Conservation (phyloP, 1,139 yeast genomes). For the Kodamaea arcana region DNA sequence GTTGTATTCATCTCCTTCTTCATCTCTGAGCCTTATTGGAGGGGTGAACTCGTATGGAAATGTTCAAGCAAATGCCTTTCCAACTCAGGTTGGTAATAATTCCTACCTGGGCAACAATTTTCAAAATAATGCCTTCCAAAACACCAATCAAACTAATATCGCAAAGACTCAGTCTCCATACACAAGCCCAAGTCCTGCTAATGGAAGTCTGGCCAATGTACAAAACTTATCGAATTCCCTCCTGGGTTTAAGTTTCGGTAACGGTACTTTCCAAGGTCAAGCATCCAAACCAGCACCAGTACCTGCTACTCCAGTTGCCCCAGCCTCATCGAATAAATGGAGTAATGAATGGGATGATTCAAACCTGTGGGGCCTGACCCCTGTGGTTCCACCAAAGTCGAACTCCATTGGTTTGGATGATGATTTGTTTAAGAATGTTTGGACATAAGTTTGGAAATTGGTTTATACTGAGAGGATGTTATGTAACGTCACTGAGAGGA, state of each 20-base stretch:
- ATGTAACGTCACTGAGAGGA: too few relatives aligned
- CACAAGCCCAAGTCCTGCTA: neutral
- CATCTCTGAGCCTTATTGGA: conserved; percentile 8
- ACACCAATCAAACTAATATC: too few relatives aligned
- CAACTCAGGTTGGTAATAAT: neutral
- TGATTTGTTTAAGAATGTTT: conserved; percentile 42
- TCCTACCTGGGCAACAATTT: neutral
- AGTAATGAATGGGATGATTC: conserved; percentile 38
- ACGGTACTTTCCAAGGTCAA: neutral
- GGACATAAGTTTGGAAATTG: too few relatives aligned
- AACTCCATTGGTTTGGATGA: conserved; percentile 29
- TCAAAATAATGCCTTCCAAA: neutral
- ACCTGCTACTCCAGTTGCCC: neutral
- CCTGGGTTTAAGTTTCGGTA: conserved; percentile 29
- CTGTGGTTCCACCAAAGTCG: conserved; percentile 5
- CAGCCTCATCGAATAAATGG: conserved; percentile 17
- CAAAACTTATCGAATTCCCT: conserved; percentile 30
- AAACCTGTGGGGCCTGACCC: conserved; percentile 3
- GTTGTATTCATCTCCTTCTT: conserved; percentile 70
- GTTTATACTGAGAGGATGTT: too few relatives aligned
- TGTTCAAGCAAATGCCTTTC: neutral
- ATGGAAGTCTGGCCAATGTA: neutral
- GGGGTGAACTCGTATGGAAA: neutral
- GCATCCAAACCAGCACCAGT: neutral
- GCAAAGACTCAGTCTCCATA: too few relatives aligned